Percentiles rank a stretch among this genome's conserved stretches.
These are phyloP conservation scores for Ascochyta viciae-villosae DNA, from an alignment of 2,329 filamentous ascomycete species.

Conservation along the genomic window DNA sequence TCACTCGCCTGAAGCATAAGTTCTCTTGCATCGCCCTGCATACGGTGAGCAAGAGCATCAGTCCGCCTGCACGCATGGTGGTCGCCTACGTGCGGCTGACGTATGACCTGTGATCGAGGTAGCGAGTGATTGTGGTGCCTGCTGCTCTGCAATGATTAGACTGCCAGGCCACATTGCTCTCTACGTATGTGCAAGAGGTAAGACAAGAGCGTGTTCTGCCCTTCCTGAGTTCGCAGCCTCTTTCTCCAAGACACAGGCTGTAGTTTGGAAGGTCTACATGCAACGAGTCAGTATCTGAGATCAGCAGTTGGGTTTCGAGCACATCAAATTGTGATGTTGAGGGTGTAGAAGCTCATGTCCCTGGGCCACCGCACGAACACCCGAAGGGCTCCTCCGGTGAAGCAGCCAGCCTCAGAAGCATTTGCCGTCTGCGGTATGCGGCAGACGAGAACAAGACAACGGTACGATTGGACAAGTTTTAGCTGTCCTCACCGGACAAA, in stretches of 20 bases:
- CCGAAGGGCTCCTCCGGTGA: conserved; percentile 2
- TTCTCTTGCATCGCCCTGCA: conserved; percentile 7
- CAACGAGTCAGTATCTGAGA: not conserved
- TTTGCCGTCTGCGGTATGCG: not conserved
- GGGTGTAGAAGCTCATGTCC: not conserved
- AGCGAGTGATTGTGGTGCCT: not conserved
- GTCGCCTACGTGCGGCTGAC: conserved; percentile 12
- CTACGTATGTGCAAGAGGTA: no score
- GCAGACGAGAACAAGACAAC: not conserved
- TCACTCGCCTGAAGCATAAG: not conserved
- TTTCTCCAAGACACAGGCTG: not conserved
- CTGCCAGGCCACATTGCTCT: no score
- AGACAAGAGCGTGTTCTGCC: no score
- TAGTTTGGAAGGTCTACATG: not conserved
- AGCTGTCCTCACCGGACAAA: conserved; percentile 2
- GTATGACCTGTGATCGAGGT: not conserved
- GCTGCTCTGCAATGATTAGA: not conserved
- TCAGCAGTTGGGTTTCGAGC: not conserved
- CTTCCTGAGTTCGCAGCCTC: not conserved
- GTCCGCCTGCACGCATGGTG: not conserved
- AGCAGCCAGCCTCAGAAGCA: not conserved
- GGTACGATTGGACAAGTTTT: not conserved
- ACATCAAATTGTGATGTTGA: not conserved
- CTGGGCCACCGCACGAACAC: not conserved
- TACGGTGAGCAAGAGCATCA: not conserved